Percentiles rank a stretch among this genome's conserved stretches.
These are phyloP conservation scores for Penicillium aurantiogriseum DNA, from an alignment of 2,329 filamentous ascomycete species.

Conservation along the genomic window DNA sequence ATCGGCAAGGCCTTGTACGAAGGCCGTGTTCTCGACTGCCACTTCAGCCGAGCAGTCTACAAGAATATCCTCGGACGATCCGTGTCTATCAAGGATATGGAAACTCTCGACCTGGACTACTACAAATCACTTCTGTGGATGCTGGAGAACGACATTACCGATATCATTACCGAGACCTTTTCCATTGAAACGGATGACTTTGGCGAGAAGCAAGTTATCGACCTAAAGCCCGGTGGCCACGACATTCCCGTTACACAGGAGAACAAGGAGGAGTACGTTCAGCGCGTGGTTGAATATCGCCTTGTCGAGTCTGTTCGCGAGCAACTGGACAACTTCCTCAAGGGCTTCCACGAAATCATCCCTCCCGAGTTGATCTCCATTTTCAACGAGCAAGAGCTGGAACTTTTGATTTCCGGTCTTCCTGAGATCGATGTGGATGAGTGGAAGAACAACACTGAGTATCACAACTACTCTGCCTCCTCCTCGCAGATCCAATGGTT, in stretches of 20 bases:
- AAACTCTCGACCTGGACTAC: slow-evolving; percentile 96
- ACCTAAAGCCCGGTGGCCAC: slow-evolving; percentile 81
- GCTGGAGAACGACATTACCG: slow-evolving; percentile 96
- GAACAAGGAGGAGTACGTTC: slow-evolving; percentile 98
- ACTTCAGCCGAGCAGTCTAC: slow-evolving; percentile 98
- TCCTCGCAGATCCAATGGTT: slow-evolving; percentile 99
- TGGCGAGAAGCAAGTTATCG: slow-evolving; percentile 81
- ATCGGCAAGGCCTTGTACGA: slow-evolving; percentile 98
- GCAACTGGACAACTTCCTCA: slow-evolving; percentile 89
- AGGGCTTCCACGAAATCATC: slow-evolving; percentile 95
- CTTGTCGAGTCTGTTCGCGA: slow-evolving; percentile 88
- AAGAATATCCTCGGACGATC: slow-evolving; percentile 94
- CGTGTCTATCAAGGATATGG: slow-evolving; percentile 98
- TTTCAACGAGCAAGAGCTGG: slow-evolving; percentile 97
- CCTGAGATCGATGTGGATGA: slow-evolving; percentile 98
- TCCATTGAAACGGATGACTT: slow-evolving; percentile 93
- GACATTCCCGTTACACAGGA: slow-evolving; percentile 94
- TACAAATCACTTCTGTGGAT: slow-evolving; percentile 99
- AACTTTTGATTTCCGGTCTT: slow-evolving; percentile 91
- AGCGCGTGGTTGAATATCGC: slow-evolving; percentile 89
- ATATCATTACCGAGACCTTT: slow-evolving; percentile 95
- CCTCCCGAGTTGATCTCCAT: slow-evolving; percentile 91
- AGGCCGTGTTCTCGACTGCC: slow-evolving; percentile 91
- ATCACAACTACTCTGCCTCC: slow-evolving; percentile 93
- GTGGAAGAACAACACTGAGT: slow-evolving; percentile 98